These are phyloP conservation scores for Penicillium fimorum DNA, from an alignment of 495 filamentous ascomycete species.

Conservation along the genomic window DNA sequence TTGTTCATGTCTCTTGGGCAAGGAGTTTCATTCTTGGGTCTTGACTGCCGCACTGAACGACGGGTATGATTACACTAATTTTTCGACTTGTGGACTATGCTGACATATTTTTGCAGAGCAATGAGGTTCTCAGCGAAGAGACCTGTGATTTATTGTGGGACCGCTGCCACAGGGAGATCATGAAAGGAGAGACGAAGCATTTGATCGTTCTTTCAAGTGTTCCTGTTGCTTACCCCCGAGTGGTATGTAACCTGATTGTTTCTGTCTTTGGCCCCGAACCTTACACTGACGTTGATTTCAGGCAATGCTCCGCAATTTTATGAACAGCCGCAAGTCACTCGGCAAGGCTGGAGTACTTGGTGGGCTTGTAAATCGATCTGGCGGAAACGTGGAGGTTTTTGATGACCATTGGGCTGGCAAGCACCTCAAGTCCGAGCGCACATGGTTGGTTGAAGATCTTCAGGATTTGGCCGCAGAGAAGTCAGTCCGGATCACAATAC, in stretches of 20 bases:
- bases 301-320: slow-evolving; percentile 63
- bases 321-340: slow-evolving; percentile 87
- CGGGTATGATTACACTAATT: slow-evolving; percentile 46
- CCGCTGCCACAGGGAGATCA: slow-evolving; percentile 74
- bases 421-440: slow-evolving; percentile 84
- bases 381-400: slow-evolving; percentile 88
- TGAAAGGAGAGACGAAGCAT: slow-evolving; percentile 81
- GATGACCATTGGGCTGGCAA: slow-evolving; percentile 99
- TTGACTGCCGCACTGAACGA: slow-evolving; percentile 90
- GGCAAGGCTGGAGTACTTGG: slow-evolving; percentile 80
- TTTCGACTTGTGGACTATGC: neutral
- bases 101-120: slow-evolving; percentile 43
- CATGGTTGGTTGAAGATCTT: slow-evolving; percentile 81
- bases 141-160: slow-evolving; percentile 85
- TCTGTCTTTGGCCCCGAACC: neutral
- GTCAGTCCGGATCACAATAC: slow-evolving; percentile 84
- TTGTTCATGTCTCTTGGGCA: slow-evolving; percentile 80
- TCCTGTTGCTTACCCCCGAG: slow-evolving; percentile 89
- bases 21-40: slow-evolving; percentile 75
- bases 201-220: slow-evolving; percentile 81
- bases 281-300: slow-evolving; percentile 32
- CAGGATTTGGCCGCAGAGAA: slow-evolving; percentile 89
- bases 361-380: slow-evolving; percentile 80
- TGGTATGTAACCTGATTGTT: slow-evolving; percentile 58
- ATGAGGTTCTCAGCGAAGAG: slow-evolving; percentile 74